Percentiles rank a stretch among this genome's conserved stretches.
phyloP scores from a whole-genome alignment of 495 filamentous ascomycete genomes.

The Tuber umbilicatum region DNA sequence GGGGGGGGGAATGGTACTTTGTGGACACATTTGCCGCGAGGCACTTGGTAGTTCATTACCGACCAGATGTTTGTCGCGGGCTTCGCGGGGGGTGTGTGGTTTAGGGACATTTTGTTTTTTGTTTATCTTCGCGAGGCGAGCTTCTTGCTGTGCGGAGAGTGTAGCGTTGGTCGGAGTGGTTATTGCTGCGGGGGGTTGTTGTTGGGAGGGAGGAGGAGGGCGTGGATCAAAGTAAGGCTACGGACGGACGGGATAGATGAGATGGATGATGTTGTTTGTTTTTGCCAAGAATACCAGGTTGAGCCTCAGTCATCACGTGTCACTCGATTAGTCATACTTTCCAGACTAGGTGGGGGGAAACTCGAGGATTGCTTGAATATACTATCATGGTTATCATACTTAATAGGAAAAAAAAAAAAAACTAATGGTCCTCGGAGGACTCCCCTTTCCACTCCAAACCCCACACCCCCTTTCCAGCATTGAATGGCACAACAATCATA shows the following conservation, averaged over 20 bases:
- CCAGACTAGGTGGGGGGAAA: neutral
- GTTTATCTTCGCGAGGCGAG: neutral
- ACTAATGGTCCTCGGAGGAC: neutral
- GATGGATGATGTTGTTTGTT: constrained; percentile 1
- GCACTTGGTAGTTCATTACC: constrained; percentile 41
- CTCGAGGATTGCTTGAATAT: neutral
- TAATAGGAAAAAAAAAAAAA: neutral
- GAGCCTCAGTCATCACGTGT: neutral
- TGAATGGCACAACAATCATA: constrained; percentile 64
- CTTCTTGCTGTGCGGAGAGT: neutral
- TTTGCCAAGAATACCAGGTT: neutral
- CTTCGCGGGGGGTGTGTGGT: constrained; percentile 17
- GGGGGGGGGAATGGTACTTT: constrained; percentile 28
- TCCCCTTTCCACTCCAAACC: constrained; percentile 47
- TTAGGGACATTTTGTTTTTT: constrained; percentile 25
- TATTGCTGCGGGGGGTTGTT: neutral
- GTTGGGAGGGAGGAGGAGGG: neutral
- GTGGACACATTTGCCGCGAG: constrained; percentile 40
- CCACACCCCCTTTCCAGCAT: constrained; percentile 62
- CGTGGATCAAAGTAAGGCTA: neutral
- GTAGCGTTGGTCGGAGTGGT: neutral
- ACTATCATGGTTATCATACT: neutral
- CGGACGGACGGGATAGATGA: neutral
- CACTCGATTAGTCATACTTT: neutral
- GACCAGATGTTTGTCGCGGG: constrained; percentile 41